These are phyloP conservation scores for Dothideomycetidae sp. DNA, from an alignment of 2,329 filamentous ascomycete species.

Conservation along the genomic window DNA sequence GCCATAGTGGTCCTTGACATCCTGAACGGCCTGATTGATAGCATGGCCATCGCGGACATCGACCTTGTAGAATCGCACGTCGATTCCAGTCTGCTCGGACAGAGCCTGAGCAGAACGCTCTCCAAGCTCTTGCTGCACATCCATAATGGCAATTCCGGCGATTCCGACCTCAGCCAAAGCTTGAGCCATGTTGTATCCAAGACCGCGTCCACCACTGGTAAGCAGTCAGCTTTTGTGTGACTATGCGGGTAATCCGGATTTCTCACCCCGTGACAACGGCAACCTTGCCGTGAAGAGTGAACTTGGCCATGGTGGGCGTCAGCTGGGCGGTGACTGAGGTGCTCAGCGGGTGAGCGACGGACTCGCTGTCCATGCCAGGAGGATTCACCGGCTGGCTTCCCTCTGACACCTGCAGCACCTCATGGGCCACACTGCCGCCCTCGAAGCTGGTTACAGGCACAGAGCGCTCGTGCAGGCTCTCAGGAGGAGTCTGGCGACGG, in stretches of 20 bases:
- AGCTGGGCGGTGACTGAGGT: constrained; percentile 34
- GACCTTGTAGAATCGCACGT: constrained; percentile 64
- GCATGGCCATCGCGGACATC: constrained; percentile 59
- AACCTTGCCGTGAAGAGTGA: constrained; percentile 55
- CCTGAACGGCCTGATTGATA: constrained; percentile 54
- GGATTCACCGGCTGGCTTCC: constrained; percentile 20
- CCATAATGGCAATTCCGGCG: constrained; percentile 59
- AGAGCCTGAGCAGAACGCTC: constrained; percentile 56
- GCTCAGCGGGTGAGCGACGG: constrained; percentile 20
- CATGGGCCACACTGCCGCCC: constrained; percentile 12
- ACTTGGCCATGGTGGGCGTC: constrained; percentile 52
- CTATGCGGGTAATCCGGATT: not conserved
- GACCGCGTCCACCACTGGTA: constrained; percentile 54
- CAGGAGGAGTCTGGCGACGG: constrained; percentile 5
- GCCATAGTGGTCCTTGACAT: constrained; percentile 52
- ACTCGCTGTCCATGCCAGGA: constrained; percentile 21
- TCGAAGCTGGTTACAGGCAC: constrained; percentile 8
- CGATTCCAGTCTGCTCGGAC: constrained; percentile 56
- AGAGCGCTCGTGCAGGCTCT: constrained; percentile 6
- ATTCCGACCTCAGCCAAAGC: constrained; percentile 64
- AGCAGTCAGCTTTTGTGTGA: constrained; percentile 18
- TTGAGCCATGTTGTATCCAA: constrained; percentile 67
- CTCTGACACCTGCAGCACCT: constrained; percentile 17
- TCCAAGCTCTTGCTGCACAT: constrained; percentile 61
- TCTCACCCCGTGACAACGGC: constrained; percentile 57